Evolutionary conservation across 176 grass and related monocot species (phyloP).

Genomic region (Musa itinerans): DNA sequence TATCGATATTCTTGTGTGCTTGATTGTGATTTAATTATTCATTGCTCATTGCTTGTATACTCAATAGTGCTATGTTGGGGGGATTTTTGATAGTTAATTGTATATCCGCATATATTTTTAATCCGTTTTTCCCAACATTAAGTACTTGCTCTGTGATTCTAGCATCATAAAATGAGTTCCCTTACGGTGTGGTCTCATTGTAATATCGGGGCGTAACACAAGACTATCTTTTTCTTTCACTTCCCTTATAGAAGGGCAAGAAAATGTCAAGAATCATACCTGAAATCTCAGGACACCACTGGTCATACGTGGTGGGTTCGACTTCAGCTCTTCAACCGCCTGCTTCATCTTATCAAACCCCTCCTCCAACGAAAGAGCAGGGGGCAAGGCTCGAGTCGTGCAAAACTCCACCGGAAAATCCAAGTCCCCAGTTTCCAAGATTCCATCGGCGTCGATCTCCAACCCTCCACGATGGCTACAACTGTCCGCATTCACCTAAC

Average conservation of each 20-base stretch:
- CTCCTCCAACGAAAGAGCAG: slow-evolving; percentile 25
- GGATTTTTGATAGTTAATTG: too few species aligned
- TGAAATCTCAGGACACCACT: slow-evolving; percentile 33
- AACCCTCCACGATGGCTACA: slow-evolving; percentile 15
- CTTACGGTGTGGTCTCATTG: too few species aligned
- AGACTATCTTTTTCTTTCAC: neutral
- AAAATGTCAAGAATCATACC: neutral
- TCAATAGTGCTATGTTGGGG: too few species aligned
- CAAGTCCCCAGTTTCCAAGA: slow-evolving; percentile 9
- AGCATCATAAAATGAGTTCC: neutral
- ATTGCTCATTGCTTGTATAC: too few species aligned
- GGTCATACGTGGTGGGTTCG: slow-evolving; percentile 9
- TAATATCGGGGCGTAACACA: too few species aligned
- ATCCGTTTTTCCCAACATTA: too few species aligned
- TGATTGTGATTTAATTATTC: too few species aligned
- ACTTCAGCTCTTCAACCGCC: slow-evolving; percentile 23
- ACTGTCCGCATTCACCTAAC: slow-evolving; percentile 16
- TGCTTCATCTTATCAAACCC: slow-evolving; percentile 34
- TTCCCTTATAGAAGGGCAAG: neutral
- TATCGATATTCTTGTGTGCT: too few species aligned
- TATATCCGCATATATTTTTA: too few species aligned
- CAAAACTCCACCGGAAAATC: slow-evolving; percentile 29
- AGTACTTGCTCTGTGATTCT: too few species aligned
- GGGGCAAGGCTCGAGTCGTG: slow-evolving; percentile 17
- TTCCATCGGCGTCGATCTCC: slow-evolving; percentile 26